Percentiles rank a stretch among this genome's conserved stretches.
phyloP scores from a whole-genome alignment of 805 yeast genomes.

The Hanseniaspora pseudoguilliermondii region DNA sequence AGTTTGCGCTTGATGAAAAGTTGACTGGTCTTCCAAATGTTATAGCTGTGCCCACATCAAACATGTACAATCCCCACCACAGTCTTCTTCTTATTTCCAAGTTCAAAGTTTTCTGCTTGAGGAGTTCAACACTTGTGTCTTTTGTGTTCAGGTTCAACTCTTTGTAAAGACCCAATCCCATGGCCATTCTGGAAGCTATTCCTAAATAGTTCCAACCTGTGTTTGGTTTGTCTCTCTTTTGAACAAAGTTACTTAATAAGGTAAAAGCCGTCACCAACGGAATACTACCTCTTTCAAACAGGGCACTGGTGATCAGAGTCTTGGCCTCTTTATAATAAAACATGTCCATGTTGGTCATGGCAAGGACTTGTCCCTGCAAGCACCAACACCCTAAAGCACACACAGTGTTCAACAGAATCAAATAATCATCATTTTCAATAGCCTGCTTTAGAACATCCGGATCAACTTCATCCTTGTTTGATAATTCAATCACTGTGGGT shows the following conservation, averaged over 20 bases:
- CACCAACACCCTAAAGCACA: slow-evolving; percentile 64
- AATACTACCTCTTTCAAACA: slow-evolving; percentile 49
- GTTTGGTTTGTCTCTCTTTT: slow-evolving; percentile 52
- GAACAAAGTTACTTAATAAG: slow-evolving; percentile 47
- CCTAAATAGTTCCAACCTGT: slow-evolving; percentile 61
- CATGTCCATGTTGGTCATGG: slow-evolving; percentile 34
- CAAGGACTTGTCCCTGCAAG: slow-evolving; percentile 37
- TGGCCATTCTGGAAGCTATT: slow-evolving; percentile 52
- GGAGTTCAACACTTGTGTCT: background rate
- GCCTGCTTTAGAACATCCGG: slow-evolving; percentile 29
- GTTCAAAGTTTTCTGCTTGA: slow-evolving; percentile 19
- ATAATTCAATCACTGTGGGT: background rate
- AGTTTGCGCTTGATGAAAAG: slow-evolving; percentile 33
- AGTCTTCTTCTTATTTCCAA: slow-evolving; percentile 46
- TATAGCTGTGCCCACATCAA: slow-evolving; percentile 51
- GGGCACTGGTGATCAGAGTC: slow-evolving; percentile 31
- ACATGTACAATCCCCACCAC: slow-evolving; percentile 58
- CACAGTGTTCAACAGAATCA: slow-evolving; percentile 42
- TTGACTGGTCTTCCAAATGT: slow-evolving; percentile 54
- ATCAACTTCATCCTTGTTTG: slow-evolving; percentile 31
- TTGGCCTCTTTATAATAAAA: slow-evolving; percentile 45
- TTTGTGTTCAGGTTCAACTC: slow-evolving; percentile 30
- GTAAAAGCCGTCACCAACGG: slow-evolving; percentile 42
- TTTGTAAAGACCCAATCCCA: slow-evolving; percentile 48
- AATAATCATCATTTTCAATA: slow-evolving; percentile 31